These are phyloP conservation scores for Musa beccarii DNA, from an alignment of 176 grass and related monocot species.

Conservation along the genomic window DNA sequence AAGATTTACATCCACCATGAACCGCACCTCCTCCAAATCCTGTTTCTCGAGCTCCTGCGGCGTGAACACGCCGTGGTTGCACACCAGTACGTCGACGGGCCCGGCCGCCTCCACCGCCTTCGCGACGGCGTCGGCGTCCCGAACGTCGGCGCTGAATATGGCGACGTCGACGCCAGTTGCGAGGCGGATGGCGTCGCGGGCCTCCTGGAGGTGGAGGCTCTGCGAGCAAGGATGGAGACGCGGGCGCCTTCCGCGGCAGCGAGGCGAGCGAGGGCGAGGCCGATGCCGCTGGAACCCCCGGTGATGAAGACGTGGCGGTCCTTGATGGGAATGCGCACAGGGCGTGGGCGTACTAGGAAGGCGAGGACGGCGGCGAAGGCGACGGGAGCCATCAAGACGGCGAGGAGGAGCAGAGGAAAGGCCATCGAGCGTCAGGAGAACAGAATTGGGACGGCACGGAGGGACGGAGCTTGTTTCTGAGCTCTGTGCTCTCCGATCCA, in stretches of 20 bases:
- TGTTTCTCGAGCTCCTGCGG: constrained; percentile 75
- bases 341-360: constrained; percentile 49
- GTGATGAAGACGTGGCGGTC: constrained; percentile 77
- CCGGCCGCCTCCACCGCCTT: constrained; percentile 41
- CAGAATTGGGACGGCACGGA: too few species aligned
- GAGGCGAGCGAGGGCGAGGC: constrained; percentile 54
- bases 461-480: too few species aligned
- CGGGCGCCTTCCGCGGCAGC: constrained; percentile 70
- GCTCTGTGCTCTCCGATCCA: too few species aligned
- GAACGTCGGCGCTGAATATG: constrained; percentile 56
- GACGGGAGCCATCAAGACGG: constrained; percentile 20
- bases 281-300: constrained; percentile 89
- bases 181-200: constrained; percentile 46
- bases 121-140: constrained; percentile 47
- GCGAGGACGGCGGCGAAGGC: constrained; percentile 35
- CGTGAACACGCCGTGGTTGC: constrained; percentile 91
- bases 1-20: constrained; percentile 92
- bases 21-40: constrained; percentile 59
- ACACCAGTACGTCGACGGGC: constrained; percentile 67
- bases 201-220: constrained; percentile 44
- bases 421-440: constrained; percentile 13
- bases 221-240: constrained; percentile 85
- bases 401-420: constrained; percentile 18
- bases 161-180: constrained; percentile 43
- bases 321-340: constrained; percentile 40